Percentiles rank a stretch among this genome's conserved stretches.
phyloP scores from a whole-genome alignment of 1,139 yeast species.

The Pichia sp. region DNA sequence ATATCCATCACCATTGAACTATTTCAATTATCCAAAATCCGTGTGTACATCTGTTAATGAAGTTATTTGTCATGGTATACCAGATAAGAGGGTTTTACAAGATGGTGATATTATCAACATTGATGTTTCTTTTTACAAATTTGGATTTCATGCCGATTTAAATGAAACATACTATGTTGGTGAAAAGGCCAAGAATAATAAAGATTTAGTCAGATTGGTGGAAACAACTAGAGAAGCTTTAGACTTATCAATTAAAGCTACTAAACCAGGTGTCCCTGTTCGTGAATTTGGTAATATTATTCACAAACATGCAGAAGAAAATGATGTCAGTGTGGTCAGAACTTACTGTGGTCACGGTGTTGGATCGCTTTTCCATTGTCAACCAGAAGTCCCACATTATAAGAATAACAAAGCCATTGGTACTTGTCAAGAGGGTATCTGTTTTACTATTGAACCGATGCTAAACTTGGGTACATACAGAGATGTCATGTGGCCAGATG shows the following conservation, averaged over 20 bases:
- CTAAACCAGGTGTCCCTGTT: slow-evolving; percentile 90
- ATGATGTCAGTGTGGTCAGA: slow-evolving; percentile 80
- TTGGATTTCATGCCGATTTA: slow-evolving; percentile 90
- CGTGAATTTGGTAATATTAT: slow-evolving; percentile 83
- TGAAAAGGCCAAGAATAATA: slow-evolving; percentile 67
- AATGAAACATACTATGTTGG: slow-evolving; percentile 98
- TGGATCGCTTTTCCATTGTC: slow-evolving; percentile 79
- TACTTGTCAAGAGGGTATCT: slow-evolving; percentile 91
- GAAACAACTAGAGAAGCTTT: slow-evolving; percentile 92
- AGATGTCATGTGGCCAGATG: slow-evolving; percentile 93
- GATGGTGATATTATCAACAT: slow-evolving; percentile 95
- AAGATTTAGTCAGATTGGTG: slow-evolving; percentile 77
- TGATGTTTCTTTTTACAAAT: slow-evolving; percentile 77
- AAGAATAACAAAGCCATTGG: slow-evolving; percentile 93
- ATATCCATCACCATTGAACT: slow-evolving; percentile 93
- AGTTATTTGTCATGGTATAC: slow-evolving; percentile 95
- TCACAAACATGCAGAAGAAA: slow-evolving; percentile 76
- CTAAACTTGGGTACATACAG: slow-evolving; percentile 77
- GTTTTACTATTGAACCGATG: slow-evolving; percentile 98
- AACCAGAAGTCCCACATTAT: slow-evolving; percentile 92
- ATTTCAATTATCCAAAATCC: slow-evolving; percentile 89
- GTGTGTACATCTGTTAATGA: slow-evolving; percentile 93
- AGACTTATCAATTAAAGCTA: slow-evolving; percentile 70
- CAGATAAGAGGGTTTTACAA: slow-evolving; percentile 74
- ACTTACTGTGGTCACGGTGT: slow-evolving; percentile 95